phyloP scores from a whole-genome alignment of 345 rosid genomes.

The Camelina hispida region DNA sequence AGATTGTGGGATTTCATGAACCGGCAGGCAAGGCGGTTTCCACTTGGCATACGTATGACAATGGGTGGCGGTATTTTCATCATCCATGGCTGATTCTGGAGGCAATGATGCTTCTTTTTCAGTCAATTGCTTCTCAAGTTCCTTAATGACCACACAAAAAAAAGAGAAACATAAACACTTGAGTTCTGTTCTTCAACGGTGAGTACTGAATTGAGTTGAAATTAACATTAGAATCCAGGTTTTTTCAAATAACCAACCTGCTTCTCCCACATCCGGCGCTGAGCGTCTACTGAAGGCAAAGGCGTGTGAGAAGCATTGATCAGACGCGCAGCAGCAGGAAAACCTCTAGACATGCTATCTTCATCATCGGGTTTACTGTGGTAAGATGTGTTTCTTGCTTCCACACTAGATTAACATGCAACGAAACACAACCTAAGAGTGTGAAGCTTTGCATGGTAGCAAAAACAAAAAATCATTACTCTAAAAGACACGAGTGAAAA shows the following conservation, averaged over 20 bases:
- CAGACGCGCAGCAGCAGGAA: background rate
- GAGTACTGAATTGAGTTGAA: background rate
- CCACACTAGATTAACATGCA: background rate
- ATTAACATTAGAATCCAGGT: background rate
- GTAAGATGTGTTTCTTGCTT: background rate
- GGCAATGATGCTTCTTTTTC: background rate
- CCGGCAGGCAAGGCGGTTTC: background rate
- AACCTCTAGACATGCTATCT: background rate
- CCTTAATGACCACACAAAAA: background rate
- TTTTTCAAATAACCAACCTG: background rate
- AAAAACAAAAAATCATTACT: background rate
- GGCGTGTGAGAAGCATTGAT: slow-evolving; percentile 51
- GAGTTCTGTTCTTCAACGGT: background rate
- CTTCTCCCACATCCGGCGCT: slow-evolving; percentile 44
- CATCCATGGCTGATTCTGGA: background rate
- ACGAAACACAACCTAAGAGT: background rate
- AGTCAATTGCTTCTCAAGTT: slow-evolving; percentile 5
- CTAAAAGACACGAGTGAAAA: background rate
- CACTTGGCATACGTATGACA: slow-evolving; percentile 1
- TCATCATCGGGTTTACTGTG: background rate
- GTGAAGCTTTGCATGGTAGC: background rate
- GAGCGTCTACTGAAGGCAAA: slow-evolving; percentile 74
- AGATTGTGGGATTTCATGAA: background rate
- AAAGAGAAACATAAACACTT: background rate
- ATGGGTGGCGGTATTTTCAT: background rate